These are phyloP conservation scores for Paraphoma chrysanthemicola DNA, from an alignment of 2,329 filamentous ascomycete species.

Conservation along the genomic window DNA sequence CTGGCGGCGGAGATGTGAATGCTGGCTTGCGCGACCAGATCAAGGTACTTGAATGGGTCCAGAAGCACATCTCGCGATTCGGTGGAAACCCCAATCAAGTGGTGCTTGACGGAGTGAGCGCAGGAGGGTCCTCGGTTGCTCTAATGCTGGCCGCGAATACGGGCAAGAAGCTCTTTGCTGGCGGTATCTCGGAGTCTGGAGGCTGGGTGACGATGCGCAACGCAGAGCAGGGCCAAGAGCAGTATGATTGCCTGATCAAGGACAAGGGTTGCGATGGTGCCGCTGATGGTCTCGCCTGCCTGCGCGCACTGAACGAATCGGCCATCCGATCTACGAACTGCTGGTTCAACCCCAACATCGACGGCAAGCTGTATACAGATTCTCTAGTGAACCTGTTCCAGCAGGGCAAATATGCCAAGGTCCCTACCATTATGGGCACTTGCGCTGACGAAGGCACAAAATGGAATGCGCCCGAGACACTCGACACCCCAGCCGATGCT, in stretches of 20 bases:
- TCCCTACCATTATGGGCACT: slow-evolving; percentile 62
- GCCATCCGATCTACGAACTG: slow-evolving; percentile 50
- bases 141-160: slow-evolving; percentile 50
- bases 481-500: slow-evolving; percentile 56
- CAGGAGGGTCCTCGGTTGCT: slow-evolving; percentile 60
- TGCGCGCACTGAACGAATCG: slow-evolving; percentile 54
- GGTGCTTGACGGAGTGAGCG: slow-evolving; percentile 71
- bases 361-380: slow-evolving; percentile 59
- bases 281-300: slow-evolving; percentile 53
- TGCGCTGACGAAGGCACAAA: slow-evolving; percentile 71
- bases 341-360: slow-evolving; percentile 60
- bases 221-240: slow-evolving; percentile 57
- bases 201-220: slow-evolving; percentile 60
- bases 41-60: slow-evolving; percentile 73
- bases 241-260: slow-evolving; percentile 59
- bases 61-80: slow-evolving; percentile 69
- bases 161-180: slow-evolving; percentile 55
- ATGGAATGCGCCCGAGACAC: slow-evolving; percentile 60
- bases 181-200: slow-evolving; percentile 62
- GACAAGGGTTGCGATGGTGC: slow-evolving; percentile 56
- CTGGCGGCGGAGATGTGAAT: slow-evolving; percentile 63
- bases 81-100: slow-evolving; percentile 74
- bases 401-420: slow-evolving; percentile 57
- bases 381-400: slow-evolving; percentile 59
- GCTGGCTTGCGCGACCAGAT: slow-evolving; percentile 75